A percentile compares a stretch with the other conserved stretches of the same genome.
Conservation (phyloP, 306 rosid genomes). For the Phaseolus lunatus region DNA sequence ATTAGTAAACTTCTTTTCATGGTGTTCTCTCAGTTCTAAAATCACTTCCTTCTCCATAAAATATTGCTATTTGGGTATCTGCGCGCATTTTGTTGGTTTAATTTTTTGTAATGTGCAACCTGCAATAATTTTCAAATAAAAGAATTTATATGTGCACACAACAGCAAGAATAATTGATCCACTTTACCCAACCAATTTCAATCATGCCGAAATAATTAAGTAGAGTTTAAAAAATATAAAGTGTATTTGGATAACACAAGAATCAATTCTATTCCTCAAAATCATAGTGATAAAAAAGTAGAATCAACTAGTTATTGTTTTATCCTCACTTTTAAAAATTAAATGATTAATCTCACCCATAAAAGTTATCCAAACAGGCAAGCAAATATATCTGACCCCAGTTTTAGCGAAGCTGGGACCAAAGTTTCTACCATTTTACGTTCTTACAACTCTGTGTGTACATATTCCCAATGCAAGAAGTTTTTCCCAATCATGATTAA, state of each 20-base stretch:
- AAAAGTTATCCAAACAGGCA: not conserved
- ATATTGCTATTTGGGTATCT: not conserved
- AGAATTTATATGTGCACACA: conserved; percentile 17
- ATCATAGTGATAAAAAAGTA: not conserved
- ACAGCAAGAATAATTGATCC: not conserved
- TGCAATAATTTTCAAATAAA: conserved; percentile 50
- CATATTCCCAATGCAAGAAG: conserved; percentile 1
- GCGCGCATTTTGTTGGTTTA: conserved; percentile 58
- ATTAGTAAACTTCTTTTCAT: conserved; percentile 5
- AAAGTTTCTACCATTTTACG: conserved; percentile 12
- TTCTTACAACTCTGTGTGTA: conserved; percentile 14
- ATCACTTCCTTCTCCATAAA: conserved; percentile 21
- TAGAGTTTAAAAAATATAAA: not conserved
- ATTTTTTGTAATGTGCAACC: conserved; percentile 90
- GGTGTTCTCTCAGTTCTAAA: conserved; percentile 5
- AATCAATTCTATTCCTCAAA: too few relatives aligned
- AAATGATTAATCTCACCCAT: not conserved
- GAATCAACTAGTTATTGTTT: too few relatives aligned
- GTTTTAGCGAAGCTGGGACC: conserved; percentile 1
- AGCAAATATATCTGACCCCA: not conserved
- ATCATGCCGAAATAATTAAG: not conserved
- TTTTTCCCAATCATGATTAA: conserved; percentile 14
- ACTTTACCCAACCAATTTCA: conserved; percentile 24
- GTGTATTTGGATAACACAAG: too few relatives aligned
- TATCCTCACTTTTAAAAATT: too few relatives aligned